A percentile compares a stretch with the other conserved stretches of the same genome.
Conservation (phyloP, 768 basidiomycete genomes). For the Russula compacta region DNA sequence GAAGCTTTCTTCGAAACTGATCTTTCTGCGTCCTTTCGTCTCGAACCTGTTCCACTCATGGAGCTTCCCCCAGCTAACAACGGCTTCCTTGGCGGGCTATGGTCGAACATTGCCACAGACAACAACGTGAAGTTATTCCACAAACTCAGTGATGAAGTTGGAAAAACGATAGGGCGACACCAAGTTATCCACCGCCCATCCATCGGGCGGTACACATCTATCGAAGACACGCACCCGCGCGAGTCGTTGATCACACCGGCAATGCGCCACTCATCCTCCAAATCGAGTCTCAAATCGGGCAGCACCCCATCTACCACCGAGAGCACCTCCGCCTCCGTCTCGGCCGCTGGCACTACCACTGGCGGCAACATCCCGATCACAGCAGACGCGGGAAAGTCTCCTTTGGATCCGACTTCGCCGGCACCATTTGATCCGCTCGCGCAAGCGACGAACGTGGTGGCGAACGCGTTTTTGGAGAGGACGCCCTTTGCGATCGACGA, state of each 20-base stretch:
- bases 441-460: conserved; percentile 69
- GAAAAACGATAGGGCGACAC: conserved; percentile 89
- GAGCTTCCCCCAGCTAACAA: conserved; percentile 51
- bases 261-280: conserved; percentile 51
- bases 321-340: neutral
- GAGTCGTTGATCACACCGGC: conserved; percentile 75
- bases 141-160: conserved; percentile 87
- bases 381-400: conserved; percentile 25
- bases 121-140: conserved; percentile 93
- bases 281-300: conserved; percentile 36
- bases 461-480: conserved; percentile 64
- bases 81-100: conserved; percentile 71
- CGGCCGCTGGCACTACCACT: neutral
- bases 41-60: conserved; percentile 60
- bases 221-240: conserved; percentile 82
- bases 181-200: conserved; percentile 75
- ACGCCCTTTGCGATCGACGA: conserved; percentile 98
- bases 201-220: conserved; percentile 74
- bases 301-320: conserved; percentile 20
- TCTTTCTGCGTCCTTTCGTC: conserved; percentile 76
- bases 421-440: conserved; percentile 48
- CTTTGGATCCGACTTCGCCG: conserved; percentile 21
- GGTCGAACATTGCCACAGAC: conserved; percentile 84
- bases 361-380: too few relatives aligned
- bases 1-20: conserved; percentile 97